Percentiles rank a stretch among this genome's conserved stretches.
Conservation (phyloP, 352 stramenopile species). For the Globisporangium heterothallicum region DNA sequence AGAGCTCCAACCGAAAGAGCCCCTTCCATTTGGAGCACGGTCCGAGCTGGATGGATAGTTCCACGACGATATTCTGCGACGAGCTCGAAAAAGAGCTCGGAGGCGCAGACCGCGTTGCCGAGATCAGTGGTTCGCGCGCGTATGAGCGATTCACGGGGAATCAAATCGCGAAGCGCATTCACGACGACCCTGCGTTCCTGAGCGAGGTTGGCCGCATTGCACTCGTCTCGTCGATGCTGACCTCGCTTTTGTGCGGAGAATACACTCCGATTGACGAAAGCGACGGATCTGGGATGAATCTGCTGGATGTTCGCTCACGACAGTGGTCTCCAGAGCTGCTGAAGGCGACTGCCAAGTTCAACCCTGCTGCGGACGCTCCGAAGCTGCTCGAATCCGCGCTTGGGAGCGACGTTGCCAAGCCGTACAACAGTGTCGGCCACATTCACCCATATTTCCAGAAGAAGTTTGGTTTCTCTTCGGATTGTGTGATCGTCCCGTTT, state of each 20-base stretch:
- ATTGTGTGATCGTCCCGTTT: slow-evolving; percentile 66
- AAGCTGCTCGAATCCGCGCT: slow-evolving; percentile 20
- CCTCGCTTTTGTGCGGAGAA: slow-evolving; percentile 60
- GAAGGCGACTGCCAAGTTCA: slow-evolving; percentile 26
- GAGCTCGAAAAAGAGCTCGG: slow-evolving; percentile 53
- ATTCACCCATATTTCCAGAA: slow-evolving; percentile 61
- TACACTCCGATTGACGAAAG: slow-evolving; percentile 72
- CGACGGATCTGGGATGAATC: slow-evolving; percentile 81
- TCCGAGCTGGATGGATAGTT: slow-evolving; percentile 85
- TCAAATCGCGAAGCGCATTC: slow-evolving; percentile 61
- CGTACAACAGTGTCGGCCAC: slow-evolving; percentile 35
- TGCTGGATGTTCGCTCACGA: slow-evolving; percentile 57
- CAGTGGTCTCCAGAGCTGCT: slow-evolving; percentile 55
- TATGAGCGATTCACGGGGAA: slow-evolving; percentile 83
- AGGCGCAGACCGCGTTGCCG: slow-evolving; percentile 46
- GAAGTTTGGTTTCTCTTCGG: slow-evolving; percentile 50
- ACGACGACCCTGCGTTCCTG: slow-evolving; percentile 40
- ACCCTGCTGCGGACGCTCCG: slow-evolving; percentile 1
- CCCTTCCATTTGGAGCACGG: slow-evolving; percentile 57
- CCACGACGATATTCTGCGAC: slow-evolving; percentile 50
- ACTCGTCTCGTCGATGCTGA: slow-evolving; percentile 69
- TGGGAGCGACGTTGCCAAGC: slow-evolving; percentile 35
- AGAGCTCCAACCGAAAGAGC: slow-evolving; percentile 1
- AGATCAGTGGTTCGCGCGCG: slow-evolving; percentile 71
- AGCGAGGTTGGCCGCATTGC: slow-evolving; percentile 40